Percentiles rank a stretch among this genome's conserved stretches.
phyloP scores from a whole-genome alignment of 2,329 filamentous ascomycete species.

The Paramyrothecium sp. region DNA sequence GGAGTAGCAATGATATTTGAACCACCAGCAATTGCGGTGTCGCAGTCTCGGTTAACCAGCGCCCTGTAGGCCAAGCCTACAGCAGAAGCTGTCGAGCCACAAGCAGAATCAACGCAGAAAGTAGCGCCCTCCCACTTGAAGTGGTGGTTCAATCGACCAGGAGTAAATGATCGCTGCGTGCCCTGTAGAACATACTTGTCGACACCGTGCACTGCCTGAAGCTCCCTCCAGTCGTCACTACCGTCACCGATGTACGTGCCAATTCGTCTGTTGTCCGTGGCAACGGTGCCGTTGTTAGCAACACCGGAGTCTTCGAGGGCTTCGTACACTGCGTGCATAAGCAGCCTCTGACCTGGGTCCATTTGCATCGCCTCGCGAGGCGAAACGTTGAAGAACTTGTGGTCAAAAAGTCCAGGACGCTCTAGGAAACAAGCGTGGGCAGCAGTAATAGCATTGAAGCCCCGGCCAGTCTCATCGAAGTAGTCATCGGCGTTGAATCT shows the following conservation, averaged over 20 bases:
- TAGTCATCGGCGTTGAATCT: conserved; percentile 62
- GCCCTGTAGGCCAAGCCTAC: conserved; percentile 71
- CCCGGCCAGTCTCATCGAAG: conserved; percentile 60
- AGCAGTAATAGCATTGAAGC: conserved; percentile 54
- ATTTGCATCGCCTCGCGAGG: conserved; percentile 35
- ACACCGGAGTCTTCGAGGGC: conserved; percentile 28
- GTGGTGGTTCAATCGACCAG: conserved; percentile 70
- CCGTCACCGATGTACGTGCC: conserved; percentile 40
- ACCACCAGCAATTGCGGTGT: conserved; percentile 78
- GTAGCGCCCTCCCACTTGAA: conserved; percentile 75
- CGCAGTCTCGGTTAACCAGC: conserved; percentile 68
- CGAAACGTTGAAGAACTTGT: conserved; percentile 72
- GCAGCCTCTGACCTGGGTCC: conserved; percentile 65
- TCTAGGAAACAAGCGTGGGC: conserved; percentile 51
- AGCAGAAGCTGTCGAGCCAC: conserved; percentile 66
- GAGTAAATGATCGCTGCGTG: conserved; percentile 47
- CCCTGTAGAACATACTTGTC: conserved; percentile 42
- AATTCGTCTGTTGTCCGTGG: conserved; percentile 53
- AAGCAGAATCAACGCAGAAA: conserved; percentile 73
- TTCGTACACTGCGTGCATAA: conserved; percentile 65
- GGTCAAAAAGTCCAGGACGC: conserved; percentile 65
- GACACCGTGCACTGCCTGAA: neutral
- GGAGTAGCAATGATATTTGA: conserved; percentile 67
- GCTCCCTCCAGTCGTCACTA: neutral
- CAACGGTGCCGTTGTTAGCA: neutral